Base-by-base conservation (phyloP, 2,329 filamentous ascomycete species). In the Bipolaris gigantea region DNA sequence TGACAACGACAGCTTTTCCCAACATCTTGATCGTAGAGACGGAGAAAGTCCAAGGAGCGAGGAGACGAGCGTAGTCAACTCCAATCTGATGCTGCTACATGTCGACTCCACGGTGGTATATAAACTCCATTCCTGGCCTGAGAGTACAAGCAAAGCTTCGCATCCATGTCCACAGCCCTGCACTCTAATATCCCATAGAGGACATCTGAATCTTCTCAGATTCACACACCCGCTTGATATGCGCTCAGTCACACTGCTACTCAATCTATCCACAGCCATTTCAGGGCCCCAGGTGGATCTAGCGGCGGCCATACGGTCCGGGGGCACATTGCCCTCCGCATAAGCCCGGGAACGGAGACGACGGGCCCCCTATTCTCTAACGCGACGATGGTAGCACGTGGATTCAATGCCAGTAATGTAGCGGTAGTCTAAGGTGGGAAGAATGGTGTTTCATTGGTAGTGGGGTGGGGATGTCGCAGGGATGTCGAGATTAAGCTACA, bases 301-400 rank as follows among this genome's bases (percentile, higher is more conserved):
- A 72, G 65, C 66, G 62, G 64, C 71, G 71, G 71, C 61, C 58
- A 62, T 46, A 53, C 71, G 70, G 70, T 67, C 71, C 70, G 71
- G 65, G 27, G 58, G 62, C 63, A 59, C 50, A 45, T 58, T 54
- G 49, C 48, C 45, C 39, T 33, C 40, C 44, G 38, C 23, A 18
- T 41, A 48, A 46, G 18, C 39, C 38, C 16, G 48, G 50, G 21
- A 40, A 39, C 40, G 41, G 44, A 54, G 1, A 45, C 39, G 47
- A 30, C 41, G 44, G 46, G 44, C 56, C 43, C 41, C 44, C 44
- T 30, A 30, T 53, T 42, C 21, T 46, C 46, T 27, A 39, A 39
- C 27, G 35, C 42, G 43, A 45, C 45, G n/a, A 35, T 27, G 21
- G 19, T 43, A 39, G 50, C 50, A 51, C 45, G 42, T 55, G 43